These are phyloP conservation scores for Croton laevigatus DNA, from an alignment of 441 rosid genomes.

Conservation along the genomic window DNA sequence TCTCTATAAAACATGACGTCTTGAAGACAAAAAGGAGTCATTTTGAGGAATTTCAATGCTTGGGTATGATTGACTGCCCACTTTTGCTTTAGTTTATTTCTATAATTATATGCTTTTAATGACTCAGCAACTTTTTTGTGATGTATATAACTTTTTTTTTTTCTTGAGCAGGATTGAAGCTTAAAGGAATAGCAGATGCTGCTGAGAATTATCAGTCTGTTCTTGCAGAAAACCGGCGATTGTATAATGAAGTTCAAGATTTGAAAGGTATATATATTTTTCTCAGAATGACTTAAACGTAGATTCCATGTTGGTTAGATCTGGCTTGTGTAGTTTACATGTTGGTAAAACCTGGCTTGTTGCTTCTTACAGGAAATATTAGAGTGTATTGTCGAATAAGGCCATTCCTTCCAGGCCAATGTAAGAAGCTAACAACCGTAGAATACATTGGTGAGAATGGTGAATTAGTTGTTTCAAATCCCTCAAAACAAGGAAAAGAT, in stretches of 20 bases:
- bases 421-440: conserved; percentile 30
- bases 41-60: conserved; percentile 26
- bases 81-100: background rate
- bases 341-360: background rate
- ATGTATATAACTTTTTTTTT: background rate
- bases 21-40: conserved; percentile 29
- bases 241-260: conserved; percentile 39
- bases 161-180: conserved; percentile 27
- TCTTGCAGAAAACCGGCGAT: conserved; percentile 37
- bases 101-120: background rate
- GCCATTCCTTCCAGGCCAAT: conserved; percentile 33
- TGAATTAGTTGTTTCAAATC: conserved; percentile 34
- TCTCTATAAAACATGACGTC: conserved; percentile 31
- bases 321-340: background rate
- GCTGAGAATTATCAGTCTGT: conserved; percentile 34
- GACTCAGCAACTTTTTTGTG: background rate
- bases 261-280: conserved; percentile 28
- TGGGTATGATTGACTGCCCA: conserved; percentile 22
- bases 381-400: conserved; percentile 38
- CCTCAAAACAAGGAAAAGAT: conserved; percentile 31
- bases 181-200: conserved; percentile 32
- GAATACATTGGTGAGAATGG: conserved; percentile 39
- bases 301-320: conserved; percentile 4
- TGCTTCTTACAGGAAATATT: conserved; percentile 27
- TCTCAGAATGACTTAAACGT: background rate